Evolutionary conservation across 352 stramenopile genomes (phyloP), one percentile per base, ranked within the genome.

Genomic region (Aphanomyces invadans): DNA sequence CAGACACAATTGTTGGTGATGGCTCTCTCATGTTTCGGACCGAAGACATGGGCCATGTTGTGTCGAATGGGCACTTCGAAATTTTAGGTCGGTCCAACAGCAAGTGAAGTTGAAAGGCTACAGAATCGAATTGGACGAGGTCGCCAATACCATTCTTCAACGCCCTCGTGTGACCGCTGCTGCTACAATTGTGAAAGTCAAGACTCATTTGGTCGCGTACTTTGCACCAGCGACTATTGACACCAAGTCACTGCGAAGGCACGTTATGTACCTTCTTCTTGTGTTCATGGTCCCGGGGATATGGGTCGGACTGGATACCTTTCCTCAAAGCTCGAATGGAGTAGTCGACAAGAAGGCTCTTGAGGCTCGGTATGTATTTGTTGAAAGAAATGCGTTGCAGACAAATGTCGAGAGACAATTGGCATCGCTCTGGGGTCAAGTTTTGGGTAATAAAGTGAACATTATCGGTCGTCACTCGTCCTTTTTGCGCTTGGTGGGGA

Each of bases 61-160:
- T 97, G 56, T 83, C 88, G 0, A 96, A 96, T 69, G 87, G 89
- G 3, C 81, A 96, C 70, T 72, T 98, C 4, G 91, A 97, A 73
- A 83, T 90, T 44, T 61, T 90, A 0, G 81, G 84, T 15, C 73
- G 86, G 21, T 76, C 76, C 0, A 84, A 95, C 62, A 70, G 76
- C 86, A 92, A 62, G 81, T 93, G 28, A 95, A 95, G 62, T 77
- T 89, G 1, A 77, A 83, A n/a, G 86, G 84, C 11, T 89, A 90
- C 71, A 80, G 86, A 1, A 83, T 95, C 17, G 86, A 95, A 68
- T 67, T 92, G 2, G 79, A 89, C 11, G 84, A 93, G 71, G 75
- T 93, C 15, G 79, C 82, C 5, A 83, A 84, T 19, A 72, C 79
- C 21, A 55, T 92, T 19, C 51, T 89, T 7, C 70, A 74, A 9